These are phyloP conservation scores for Seminavis robusta DNA, from an alignment of 108 stramenopile species.

Conservation along the genomic window DNA sequence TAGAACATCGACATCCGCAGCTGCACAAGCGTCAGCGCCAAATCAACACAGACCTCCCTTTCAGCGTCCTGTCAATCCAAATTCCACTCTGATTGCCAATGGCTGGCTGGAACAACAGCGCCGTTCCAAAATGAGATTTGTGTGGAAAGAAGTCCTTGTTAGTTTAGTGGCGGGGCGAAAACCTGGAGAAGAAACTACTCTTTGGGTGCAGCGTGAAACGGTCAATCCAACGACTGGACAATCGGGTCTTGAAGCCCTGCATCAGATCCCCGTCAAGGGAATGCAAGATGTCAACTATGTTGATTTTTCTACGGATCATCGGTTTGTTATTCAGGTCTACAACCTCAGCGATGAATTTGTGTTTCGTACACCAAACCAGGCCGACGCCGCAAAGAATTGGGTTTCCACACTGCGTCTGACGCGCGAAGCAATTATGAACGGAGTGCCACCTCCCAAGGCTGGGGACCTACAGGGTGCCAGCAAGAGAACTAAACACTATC, in stretches of 20 bases:
- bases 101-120: slow-evolving; percentile 90
- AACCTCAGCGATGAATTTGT: slow-evolving; percentile 78
- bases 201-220: slow-evolving; percentile 89
- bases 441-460: slow-evolving; percentile 12
- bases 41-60: slow-evolving; percentile 51
- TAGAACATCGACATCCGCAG: too few relatives aligned
- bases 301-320: slow-evolving; percentile 71
- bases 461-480: too few relatives aligned
- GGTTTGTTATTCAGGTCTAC: slow-evolving; percentile 74
- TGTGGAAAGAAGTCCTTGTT: slow-evolving; percentile 86
- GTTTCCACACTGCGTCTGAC: slow-evolving; percentile 56
- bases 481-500: background rate
- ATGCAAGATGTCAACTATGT: slow-evolving; percentile 61
- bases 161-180: slow-evolving; percentile 68
- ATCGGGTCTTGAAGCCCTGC: slow-evolving; percentile 75
- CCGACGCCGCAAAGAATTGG: slow-evolving; percentile 67
- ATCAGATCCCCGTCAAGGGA: slow-evolving; percentile 84
- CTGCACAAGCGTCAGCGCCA: too few relatives aligned
- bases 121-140: slow-evolving; percentile 72
- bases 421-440: slow-evolving; percentile 23
- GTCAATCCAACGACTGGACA: slow-evolving; percentile 43
- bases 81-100: slow-evolving; percentile 72
- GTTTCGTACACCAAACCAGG: slow-evolving; percentile 65
- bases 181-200: slow-evolving; percentile 79
- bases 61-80: slow-evolving; percentile 63